These are phyloP conservation scores for Fusarium guadeloupense DNA, from an alignment of 2,329 filamentous ascomycete species.

Conservation along the genomic window DNA sequence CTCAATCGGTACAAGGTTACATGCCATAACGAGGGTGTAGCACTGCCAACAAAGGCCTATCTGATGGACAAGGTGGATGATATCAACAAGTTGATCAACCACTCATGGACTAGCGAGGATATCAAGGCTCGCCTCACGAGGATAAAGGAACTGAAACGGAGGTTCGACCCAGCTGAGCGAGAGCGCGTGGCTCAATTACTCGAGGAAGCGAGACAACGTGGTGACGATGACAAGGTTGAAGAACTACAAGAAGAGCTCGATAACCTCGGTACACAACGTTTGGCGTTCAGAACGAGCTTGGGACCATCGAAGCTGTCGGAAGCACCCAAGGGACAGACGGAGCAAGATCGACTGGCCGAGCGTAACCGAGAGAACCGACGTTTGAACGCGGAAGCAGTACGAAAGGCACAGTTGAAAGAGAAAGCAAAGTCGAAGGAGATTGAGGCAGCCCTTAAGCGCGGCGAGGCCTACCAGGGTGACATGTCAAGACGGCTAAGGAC, in stretches of 20 bases:
- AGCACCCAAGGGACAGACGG: constrained; percentile 60
- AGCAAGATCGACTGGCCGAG: constrained; percentile 84
- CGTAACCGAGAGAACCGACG: constrained; percentile 87
- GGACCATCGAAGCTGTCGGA: constrained; percentile 62
- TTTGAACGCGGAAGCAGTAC: constrained; percentile 87
- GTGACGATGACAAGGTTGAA: constrained; percentile 66
- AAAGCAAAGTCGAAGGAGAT: constrained; percentile 68
- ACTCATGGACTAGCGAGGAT: constrained; percentile 84
- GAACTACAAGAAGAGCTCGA: constrained; percentile 69
- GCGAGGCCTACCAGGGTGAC: constrained; percentile 69
- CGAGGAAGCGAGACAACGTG: constrained; percentile 70
- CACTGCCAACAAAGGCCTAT: constrained; percentile 76
- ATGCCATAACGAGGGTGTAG: constrained; percentile 75
- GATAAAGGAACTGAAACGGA: constrained; percentile 72
- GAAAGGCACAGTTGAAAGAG: constrained; percentile 88
- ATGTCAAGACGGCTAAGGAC: constrained; percentile 71
- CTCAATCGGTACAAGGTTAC: constrained; percentile 82
- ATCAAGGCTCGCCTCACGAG: constrained; percentile 81
- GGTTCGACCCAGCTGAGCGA: constrained; percentile 73
- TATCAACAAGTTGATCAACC: constrained; percentile 81
- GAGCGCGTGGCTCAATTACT: constrained; percentile 72
- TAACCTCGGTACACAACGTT: constrained; percentile 71
- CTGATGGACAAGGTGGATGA: constrained; percentile 79
- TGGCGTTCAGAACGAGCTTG: constrained; percentile 76
- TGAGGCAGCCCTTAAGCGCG: constrained; percentile 69